phyloP scores from a whole-genome alignment of 768 basidiomycete species.

The Trichaptum fuscoviolaceum region DNA sequence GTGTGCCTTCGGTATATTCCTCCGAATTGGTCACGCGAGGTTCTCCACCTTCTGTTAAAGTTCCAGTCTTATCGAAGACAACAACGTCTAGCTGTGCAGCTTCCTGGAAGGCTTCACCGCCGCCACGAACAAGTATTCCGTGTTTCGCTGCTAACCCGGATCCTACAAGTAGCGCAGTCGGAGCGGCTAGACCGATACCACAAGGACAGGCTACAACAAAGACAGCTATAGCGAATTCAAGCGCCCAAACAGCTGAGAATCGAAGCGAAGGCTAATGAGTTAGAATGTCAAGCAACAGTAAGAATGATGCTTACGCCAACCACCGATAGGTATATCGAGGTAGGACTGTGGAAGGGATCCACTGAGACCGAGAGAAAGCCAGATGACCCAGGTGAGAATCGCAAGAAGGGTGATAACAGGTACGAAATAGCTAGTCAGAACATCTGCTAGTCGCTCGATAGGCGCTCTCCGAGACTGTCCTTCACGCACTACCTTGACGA shows the following conservation, averaged over 20 bases:
- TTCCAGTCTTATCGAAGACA: conserved; percentile 87
- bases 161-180: conserved; percentile 81
- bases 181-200: conserved; percentile 81
- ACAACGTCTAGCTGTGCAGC: conserved; percentile 67
- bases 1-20: conserved; percentile 16
- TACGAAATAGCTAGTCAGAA: conserved; percentile 73
- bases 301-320: conserved; percentile 48
- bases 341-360: conserved; percentile 50
- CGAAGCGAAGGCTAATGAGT: background rate
- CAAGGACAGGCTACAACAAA: conserved; percentile 87
- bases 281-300: background rate
- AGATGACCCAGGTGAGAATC: conserved; percentile 63
- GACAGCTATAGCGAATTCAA: conserved; percentile 81
- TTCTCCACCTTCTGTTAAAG: conserved; percentile 63
- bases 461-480: conserved; percentile 71
- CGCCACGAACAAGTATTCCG: conserved; percentile 78
- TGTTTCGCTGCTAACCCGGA: conserved; percentile 72
- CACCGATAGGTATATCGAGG: conserved; percentile 47
- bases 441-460: conserved; percentile 72
- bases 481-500: conserved; percentile 69
- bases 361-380: conserved; percentile 62
- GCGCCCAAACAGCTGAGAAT: conserved; percentile 57
- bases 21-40: conserved; percentile 55
- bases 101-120: conserved; percentile 87
- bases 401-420: conserved; percentile 75